Evolutionary conservation across 2,329 filamentous ascomycete genomes (phyloP).

Genomic region (Nemania serpens): DNA sequence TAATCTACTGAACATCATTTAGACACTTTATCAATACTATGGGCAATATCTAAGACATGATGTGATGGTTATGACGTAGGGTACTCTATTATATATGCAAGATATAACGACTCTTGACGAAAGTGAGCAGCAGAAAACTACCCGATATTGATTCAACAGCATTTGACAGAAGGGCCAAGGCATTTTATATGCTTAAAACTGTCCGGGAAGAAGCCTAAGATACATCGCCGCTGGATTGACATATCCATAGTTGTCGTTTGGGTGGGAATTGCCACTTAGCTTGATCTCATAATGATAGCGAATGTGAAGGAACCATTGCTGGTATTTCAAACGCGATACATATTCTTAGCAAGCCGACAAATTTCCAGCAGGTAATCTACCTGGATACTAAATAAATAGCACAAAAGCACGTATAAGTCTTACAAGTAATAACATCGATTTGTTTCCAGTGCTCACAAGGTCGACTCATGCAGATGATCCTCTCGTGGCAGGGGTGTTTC

Average conservation of each 20-base stretch:
- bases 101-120: too few species aligned
- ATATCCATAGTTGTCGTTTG: too few species aligned
- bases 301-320: background rate
- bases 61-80: too few species aligned
- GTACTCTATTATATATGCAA: too few species aligned
- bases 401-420: too few species aligned
- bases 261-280: background rate
- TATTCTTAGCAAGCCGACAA: background rate
- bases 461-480: conserved; percentile 2
- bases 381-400: background rate
- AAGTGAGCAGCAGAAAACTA: background rate
- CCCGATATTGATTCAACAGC: background rate
- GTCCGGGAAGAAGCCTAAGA: too few species aligned
- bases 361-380: background rate
- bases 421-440: background rate
- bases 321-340: background rate
- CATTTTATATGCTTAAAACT: background rate
- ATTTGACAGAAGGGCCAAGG: background rate
- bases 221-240: too few species aligned
- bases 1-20: too few species aligned
- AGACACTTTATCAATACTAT: too few species aligned
- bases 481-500: background rate
- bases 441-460: conserved; percentile 3
- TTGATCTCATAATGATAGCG: background rate
- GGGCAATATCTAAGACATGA: too few species aligned